phyloP scores from a whole-genome alignment of 2,329 filamentous ascomycete species.

The Sclerotinia minor region DNA sequence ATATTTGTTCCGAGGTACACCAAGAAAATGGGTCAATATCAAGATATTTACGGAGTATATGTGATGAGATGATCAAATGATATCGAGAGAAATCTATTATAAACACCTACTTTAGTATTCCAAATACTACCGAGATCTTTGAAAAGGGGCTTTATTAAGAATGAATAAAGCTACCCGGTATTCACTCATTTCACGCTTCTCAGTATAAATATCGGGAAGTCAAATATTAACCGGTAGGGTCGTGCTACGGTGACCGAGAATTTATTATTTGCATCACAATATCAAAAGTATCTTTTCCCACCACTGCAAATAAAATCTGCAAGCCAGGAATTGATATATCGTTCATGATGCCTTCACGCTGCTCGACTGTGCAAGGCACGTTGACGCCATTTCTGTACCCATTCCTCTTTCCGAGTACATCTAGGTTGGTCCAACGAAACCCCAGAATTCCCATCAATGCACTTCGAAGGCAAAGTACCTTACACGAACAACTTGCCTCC shows the following conservation, averaged over 20 bases:
- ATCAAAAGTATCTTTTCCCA: slow-evolving; percentile 1
- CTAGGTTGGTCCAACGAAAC: slow-evolving; percentile 11
- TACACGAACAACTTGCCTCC: slow-evolving; percentile 16
- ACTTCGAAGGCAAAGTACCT: slow-evolving; percentile 32
- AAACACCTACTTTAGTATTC: too few relatives aligned
- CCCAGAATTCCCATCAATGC: slow-evolving; percentile 28
- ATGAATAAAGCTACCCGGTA: background rate
- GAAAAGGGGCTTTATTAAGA: slow-evolving; percentile 16
- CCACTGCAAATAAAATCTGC: slow-evolving; percentile 17
- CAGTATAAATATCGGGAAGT: background rate
- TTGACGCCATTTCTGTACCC: slow-evolving; percentile 43
- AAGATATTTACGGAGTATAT: slow-evolving; percentile 8
- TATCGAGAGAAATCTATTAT: background rate
- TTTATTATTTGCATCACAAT: slow-evolving; percentile 11
- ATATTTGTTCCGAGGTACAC: background rate
- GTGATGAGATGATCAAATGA: background rate
- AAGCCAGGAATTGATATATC: background rate
- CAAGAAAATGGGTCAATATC: background rate
- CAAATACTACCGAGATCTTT: slow-evolving; percentile 18
- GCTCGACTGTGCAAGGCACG: slow-evolving; percentile 36
- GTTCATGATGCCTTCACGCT: slow-evolving; percentile 39
- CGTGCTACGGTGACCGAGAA: slow-evolving; percentile 21
- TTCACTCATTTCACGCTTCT: slow-evolving; percentile 14
- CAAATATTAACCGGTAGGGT: slow-evolving; percentile 16
- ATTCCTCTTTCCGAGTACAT: slow-evolving; percentile 32